Base-by-base conservation (phyloP, 345 rosid genomes). In the Bruguiera gymnorhiza region DNA sequence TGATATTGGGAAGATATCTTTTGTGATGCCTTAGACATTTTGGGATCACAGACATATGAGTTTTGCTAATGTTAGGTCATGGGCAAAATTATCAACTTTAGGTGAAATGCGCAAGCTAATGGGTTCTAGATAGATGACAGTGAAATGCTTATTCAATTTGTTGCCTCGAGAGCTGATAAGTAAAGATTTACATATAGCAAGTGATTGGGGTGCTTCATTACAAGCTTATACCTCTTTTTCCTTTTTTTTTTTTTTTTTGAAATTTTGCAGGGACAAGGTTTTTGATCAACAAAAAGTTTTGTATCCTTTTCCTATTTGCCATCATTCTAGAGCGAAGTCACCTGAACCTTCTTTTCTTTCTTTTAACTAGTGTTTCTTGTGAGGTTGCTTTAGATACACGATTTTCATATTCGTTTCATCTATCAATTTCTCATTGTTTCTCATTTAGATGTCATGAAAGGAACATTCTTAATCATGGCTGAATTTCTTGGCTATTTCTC, bases 261-360 rank as follows among this genome's bases (percentile, higher is more conserved):
- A 16, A 56, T 69, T 82, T 75, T 81, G 73, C 88, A 92, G 99
- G 87, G 97, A 95, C 84, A 92, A 88, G 79, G 79, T 95, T 72
- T 92, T 92, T 66, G 98, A 83, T 51, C 88, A 89, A 74, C 91
- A 88, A 71, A 90, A 92, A 69, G 65, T 70, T 71, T 82, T 92
- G 97, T 95, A 95, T 90, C 97, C 99, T 88, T 83, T 50, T 63
- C 11, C 10, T 61, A 58, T 60, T 59, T 20, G 46, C 54, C 24
- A 21, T 64, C 23, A 23, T 69, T 58, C n/a, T 59, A 11, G 62
- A 8, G 48, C 31, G 6, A 18, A 62, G 18, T 32, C 51, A 37
- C 13, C 5, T 19, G 20, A 18, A 36, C 23, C 36, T n/a, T 53
- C 6, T 26, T 52, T 53, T 23, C 46, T 70, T 23, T 23, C 46